Percentiles rank a stretch among this genome's conserved stretches.
Evolutionary conservation across 345 rosid genomes (phyloP).

Genomic region (Erodium maritimum): DNA sequence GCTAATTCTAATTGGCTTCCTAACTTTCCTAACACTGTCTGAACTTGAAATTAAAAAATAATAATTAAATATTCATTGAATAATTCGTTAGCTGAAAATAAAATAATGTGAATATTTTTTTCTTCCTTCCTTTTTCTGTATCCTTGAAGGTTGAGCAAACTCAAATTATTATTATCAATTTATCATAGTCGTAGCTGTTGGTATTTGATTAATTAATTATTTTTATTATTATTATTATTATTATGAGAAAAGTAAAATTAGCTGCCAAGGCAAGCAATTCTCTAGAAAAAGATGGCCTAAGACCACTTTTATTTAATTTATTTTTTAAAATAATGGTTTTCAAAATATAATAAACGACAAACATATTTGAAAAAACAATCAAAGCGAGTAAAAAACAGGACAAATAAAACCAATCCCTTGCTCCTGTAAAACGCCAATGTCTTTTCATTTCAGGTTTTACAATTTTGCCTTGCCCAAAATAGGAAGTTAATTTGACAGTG

Average conservation of each 20-base stretch:
- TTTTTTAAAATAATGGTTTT: no score
- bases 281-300: background rate
- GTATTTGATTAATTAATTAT: no score
- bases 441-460: background rate
- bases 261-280: background rate
- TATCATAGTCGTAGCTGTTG: no score
- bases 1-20: constrained; percentile 15
- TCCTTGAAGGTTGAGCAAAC: background rate
- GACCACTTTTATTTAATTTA: background rate
- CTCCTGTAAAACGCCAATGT: background rate
- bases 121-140: no score
- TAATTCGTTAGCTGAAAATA: no score
- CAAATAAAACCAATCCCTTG: background rate
- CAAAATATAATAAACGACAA: no score
- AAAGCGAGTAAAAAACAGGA: background rate
- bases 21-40: constrained; percentile 14
- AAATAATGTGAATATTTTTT: no score
- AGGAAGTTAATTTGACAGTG: background rate
- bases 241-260: no score
- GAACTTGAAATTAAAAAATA: constrained; percentile 9
- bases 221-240: no score
- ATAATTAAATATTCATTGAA: background rate
- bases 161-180: no score
- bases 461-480: background rate
- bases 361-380: no score